Conservation (phyloP, 345 rosid species). For the Acer negundo region DNA sequence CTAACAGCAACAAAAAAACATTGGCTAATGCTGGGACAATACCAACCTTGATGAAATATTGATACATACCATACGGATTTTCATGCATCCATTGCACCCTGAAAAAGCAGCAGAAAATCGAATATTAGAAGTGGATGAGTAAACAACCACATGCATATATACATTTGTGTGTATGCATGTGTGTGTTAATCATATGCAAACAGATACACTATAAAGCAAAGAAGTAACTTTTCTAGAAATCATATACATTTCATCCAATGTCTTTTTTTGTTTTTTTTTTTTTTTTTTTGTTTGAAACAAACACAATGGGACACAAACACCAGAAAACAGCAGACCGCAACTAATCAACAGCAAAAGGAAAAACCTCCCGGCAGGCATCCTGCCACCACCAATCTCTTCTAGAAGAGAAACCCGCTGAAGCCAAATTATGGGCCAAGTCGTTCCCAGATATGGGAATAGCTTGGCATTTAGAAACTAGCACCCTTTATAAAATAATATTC, state of each 20-base stretch:
- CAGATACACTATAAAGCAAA: not conserved
- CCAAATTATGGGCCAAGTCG: too few relatives aligned
- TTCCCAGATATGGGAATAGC: too few relatives aligned
- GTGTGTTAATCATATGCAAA: not conserved
- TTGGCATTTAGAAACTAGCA: too few relatives aligned
- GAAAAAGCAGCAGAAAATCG: slow-evolving; percentile 26
- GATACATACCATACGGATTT: slow-evolving; percentile 58
- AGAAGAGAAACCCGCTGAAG: too few relatives aligned
- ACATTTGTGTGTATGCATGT: not conserved
- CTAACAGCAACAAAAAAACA: slow-evolving; percentile 3
- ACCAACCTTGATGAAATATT: slow-evolving; percentile 74
- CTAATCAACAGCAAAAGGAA: too few relatives aligned
- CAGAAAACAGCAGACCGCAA: too few relatives aligned
- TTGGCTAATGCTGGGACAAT: not conserved
- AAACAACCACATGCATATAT: not conserved
- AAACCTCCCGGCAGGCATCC: too few relatives aligned
- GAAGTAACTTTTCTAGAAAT: not conserved
- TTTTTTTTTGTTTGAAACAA: too few relatives aligned
- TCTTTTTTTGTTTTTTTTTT: too few relatives aligned
- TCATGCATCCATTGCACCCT: slow-evolving; percentile 69
- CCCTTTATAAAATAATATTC: too few relatives aligned
- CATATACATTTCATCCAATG: not conserved
- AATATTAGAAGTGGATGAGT: not conserved
- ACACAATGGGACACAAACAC: too few relatives aligned
- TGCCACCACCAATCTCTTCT: too few relatives aligned